Evolutionary conservation across 805 yeast species (phyloP), one percentile per base, ranked within the genome.

Genomic region (Wickerhamomyces bovis): DNA sequence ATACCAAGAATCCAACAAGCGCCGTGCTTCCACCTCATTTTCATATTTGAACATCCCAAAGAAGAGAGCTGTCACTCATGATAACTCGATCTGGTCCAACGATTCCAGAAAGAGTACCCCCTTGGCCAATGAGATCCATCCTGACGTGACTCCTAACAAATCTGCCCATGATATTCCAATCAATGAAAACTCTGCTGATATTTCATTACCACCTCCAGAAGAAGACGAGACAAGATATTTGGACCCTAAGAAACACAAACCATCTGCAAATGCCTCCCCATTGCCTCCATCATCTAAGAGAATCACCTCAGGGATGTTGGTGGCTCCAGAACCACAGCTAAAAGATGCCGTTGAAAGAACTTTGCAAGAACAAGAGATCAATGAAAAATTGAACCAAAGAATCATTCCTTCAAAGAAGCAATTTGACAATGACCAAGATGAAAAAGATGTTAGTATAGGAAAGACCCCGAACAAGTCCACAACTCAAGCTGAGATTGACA

Each of bases 271-370:
- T 4, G 53, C 52, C 1, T 55, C 58, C 8, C 55, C 58, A 10
- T 45, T 53, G 12, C 58, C 54, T 12, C 57, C 65, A 10, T 54
- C 62, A 1, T 54, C 63, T 9, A 60, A 67, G 43, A 64, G 75
- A 56, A 69, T 70, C 41, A 67, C 72, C 2, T 69, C 74, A 2
- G 75, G 75, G 13, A 70, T 68, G 70, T 55, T 71, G 20, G 57
- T 69, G 13, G 69, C 67, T 21, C 76, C 76, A 2, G 75, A 70
- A 50, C 74, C 75, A 19, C 68, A 63, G 52, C 56, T 70, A 44
- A 61, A 67, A 19, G 75, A 69, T 46, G 64, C 69, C 11, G 72
- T 67, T 47, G 68, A 63, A 39, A 64, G 63, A 38, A 56, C 70
- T 16, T 56, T 61, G 21, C 70, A 69, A 43, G 73, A 72, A 13